Evolutionary conservation across 139 green algal species (phyloP), one percentile per base, ranked within the genome.

Genomic region (Dunaliella sp.): DNA sequence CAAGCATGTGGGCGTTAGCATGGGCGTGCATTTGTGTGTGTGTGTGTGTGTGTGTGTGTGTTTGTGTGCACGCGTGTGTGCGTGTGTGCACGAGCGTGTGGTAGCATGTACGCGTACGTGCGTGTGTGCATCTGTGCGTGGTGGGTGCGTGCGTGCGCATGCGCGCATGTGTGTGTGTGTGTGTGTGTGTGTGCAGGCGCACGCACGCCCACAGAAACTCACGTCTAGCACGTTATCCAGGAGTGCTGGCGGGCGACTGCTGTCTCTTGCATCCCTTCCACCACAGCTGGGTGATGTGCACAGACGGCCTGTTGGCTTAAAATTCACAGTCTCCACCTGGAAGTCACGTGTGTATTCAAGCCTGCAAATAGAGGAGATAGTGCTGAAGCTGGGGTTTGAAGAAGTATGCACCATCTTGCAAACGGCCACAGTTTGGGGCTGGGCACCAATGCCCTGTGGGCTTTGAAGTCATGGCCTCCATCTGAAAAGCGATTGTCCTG

Each of bases 291-390:
- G 74, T 22, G 37, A 28, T 33, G 26, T 86, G 90, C 97, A 99
- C 3, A 7, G 33, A 1, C 97, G 90, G 0, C 96, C 94, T 24
- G 96, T 98, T 21, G 31, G 82, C 89, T 96, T 94, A 91, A 98
- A 98, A 0, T 95, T 95, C 32, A 99, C 92, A 78, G 87, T 86
- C 81, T 87, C 82, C 79, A 99, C 93, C 88, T 99, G 96, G 92
- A 99, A 99, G 87, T 99, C 96, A 1, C 97, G 90, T 2, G 96
- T 38, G 83, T 98, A 98, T 87, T 96, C 90, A 0, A 12, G 31
- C 81, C 81, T 85, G 81, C 79, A 65, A 26, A 3, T 30, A 24
- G 58, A 21, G n/a, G n/a, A n/a, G n/a, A n/a, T n/a, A n/a, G n/a
- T n/a, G n/a, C n/a, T n/a, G n/a, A n/a, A n/a, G n/a, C n/a, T 65